phyloP scores from a whole-genome alignment of 306 rosid genomes.

The Ziziphus jujuba region DNA sequence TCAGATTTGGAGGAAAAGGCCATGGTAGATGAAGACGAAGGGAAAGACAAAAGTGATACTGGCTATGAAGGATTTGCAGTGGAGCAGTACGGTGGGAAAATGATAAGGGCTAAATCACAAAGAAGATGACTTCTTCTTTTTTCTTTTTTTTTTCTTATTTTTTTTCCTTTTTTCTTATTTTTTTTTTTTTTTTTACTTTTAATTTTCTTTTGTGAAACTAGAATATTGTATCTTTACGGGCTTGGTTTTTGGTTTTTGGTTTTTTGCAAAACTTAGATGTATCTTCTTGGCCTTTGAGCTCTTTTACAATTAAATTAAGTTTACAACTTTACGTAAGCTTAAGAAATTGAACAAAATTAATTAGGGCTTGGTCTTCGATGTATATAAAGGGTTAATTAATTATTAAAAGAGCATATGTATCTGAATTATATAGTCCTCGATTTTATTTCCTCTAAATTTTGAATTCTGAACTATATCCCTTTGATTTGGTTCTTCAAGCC shows the following conservation, averaged over 20 bases:
- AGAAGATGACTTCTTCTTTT: constrained; percentile 30
- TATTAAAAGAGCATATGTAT: no score
- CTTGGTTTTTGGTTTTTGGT: not conserved
- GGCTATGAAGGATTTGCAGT: constrained; percentile 34
- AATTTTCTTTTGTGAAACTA: not conserved
- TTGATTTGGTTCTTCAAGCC: no score
- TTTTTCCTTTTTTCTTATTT: no score
- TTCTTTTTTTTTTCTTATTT: no score
- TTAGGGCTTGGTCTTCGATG: constrained; percentile 6
- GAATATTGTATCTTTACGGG: not conserved
- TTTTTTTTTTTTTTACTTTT: no score
- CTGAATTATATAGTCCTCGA: no score
- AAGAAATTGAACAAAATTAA: not conserved
- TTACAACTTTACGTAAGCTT: not conserved
- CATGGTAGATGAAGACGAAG: constrained; percentile 25
- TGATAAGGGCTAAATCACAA: constrained; percentile 30
- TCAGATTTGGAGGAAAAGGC: constrained; percentile 12
- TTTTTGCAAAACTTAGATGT: constrained; percentile 3
- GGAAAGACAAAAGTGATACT: constrained; percentile 32
- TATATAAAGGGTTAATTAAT: constrained; percentile 1
- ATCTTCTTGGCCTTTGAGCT: constrained; percentile 2
- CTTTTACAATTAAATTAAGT: not conserved
- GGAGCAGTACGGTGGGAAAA: constrained; percentile 25
- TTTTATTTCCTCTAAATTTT: not conserved
- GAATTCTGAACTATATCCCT: not conserved